Conservation (phyloP, 495 filamentous ascomycete species). For the Daldinia concentrica region DNA sequence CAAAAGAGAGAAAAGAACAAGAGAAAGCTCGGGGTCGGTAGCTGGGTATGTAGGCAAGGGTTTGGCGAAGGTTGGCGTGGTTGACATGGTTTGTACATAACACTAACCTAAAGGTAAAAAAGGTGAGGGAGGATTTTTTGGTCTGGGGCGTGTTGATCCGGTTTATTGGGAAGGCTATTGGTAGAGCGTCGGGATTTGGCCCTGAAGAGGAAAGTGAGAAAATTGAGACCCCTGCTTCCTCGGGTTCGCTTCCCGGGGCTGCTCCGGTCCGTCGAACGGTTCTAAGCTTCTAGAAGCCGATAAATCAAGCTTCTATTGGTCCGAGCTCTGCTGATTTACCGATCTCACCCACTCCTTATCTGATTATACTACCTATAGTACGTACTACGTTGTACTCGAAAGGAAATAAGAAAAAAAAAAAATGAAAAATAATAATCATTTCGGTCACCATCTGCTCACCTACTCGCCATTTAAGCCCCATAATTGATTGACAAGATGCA, state of each 20-base stretch:
- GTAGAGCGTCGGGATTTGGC: constrained; percentile 36
- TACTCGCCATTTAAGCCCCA: constrained; percentile 22
- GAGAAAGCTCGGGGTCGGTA: neutral
- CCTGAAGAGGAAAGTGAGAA: constrained; percentile 42
- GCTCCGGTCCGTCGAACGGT: constrained; percentile 40
- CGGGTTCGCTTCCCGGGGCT: constrained; percentile 38
- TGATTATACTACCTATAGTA: constrained; percentile 27
- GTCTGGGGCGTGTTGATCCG: constrained; percentile 36
- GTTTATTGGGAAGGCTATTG: constrained; percentile 45
- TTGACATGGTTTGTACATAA: neutral
- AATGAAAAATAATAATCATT: neutral
- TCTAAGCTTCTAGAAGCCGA: constrained; percentile 39
- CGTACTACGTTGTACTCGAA: constrained; percentile 9
- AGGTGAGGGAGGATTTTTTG: constrained; percentile 14
- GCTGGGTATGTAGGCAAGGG: constrained; percentile 5
- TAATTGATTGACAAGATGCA: constrained; percentile 25
- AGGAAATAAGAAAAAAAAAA: neutral
- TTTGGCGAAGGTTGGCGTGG: neutral
- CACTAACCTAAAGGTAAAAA: neutral
- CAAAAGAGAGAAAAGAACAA: neutral
- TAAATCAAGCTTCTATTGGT: constrained; percentile 30
- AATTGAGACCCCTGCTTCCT: constrained; percentile 26
- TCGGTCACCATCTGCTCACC: constrained; percentile 10
- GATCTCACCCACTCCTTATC: constrained; percentile 40
- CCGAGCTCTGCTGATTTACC: constrained; percentile 37